Base-by-base conservation (phyloP, 306 rosid species). In the Cicer chorassanicum region DNA sequence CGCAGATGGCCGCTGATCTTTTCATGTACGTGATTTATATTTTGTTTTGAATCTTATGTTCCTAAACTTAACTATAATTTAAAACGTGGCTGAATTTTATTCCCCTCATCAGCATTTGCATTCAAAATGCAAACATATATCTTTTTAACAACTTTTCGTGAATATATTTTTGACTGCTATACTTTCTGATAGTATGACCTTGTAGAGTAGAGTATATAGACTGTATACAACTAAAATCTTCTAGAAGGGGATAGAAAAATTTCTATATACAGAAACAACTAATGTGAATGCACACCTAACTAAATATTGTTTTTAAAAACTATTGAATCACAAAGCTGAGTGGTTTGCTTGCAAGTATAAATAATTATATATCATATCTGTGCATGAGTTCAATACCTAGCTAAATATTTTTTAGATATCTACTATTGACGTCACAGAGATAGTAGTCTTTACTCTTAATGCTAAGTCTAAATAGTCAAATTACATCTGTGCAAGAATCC, bases 1-100 rank as follows among this genome's bases (percentile, higher is more conserved):
- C 86, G 85, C 87, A 77, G 81, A 86, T 86, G 95, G 92, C 89
- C 69, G 94, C 99, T 61, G 80, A 83, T 81, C 96, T 92, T 79
- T 88, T 94, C 85, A 90, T 88, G 99, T 94, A 83, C 6, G 96
- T 79, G 80, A 72, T 76, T 56, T 38, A 70, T 77, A 46, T 56
- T 19, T 19, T 54, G 18, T 51, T 42, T 75, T 64, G 29, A 65
- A 75, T 65, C 38, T 74, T 73, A 41, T 60, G 61, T 66, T 56
- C 16, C 59, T 68, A 29, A 53, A 59, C 42, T 77, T 43, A 56
- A 38, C 34, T 65, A 2, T 16, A 42, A 18, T 18, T 40, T 39
- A 42, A 57, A 46, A 45, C 43, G 21, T 62, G 74, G 71, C 71
- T 71, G 69, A 72, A 66, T 72, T 51, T 24, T 64, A 40, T 68